A percentile compares a stretch with the other conserved stretches of the same genome.
Conservation (phyloP, 495 filamentous ascomycete species). For the Penicillium daleae region DNA sequence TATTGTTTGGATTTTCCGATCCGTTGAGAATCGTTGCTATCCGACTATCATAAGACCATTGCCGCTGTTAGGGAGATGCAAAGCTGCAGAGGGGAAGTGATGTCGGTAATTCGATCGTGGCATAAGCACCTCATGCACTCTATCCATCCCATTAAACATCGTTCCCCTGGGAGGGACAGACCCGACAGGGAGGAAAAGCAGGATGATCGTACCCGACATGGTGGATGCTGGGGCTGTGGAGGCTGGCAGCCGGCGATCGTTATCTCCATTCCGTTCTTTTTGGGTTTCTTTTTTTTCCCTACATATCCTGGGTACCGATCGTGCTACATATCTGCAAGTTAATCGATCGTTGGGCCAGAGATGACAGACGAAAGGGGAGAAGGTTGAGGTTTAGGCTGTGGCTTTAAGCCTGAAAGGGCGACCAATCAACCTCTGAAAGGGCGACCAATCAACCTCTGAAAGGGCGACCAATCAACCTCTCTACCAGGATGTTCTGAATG, state of each 20-base stretch:
- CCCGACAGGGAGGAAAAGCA: constrained; percentile 28
- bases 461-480: constrained; percentile 2
- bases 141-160: neutral
- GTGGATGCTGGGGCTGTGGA: constrained; percentile 29
- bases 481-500: constrained; percentile 9
- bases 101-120: neutral
- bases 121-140: constrained; percentile 7
- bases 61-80: neutral
- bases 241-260: constrained; percentile 27
- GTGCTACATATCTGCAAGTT: constrained; percentile 19
- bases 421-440: constrained; percentile 3
- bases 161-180: constrained; percentile 19
- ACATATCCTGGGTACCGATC: neutral
- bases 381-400: constrained; percentile 14
- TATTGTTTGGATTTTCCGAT: constrained; percentile 12
- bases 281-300: neutral
- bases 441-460: constrained; percentile 5
- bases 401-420: constrained; percentile 2
- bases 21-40: constrained; percentile 5
- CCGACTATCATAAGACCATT: constrained; percentile 9
- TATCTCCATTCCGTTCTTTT: constrained; percentile 13
- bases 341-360: constrained; percentile 1
- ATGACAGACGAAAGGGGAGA: neutral
- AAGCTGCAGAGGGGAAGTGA: neutral
- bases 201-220: constrained; percentile 30